A percentile compares a stretch with the other conserved stretches of the same genome.
These are phyloP conservation scores for Aureobasidium sp. DNA, from an alignment of 2,329 filamentous ascomycete species.

Conservation along the genomic window DNA sequence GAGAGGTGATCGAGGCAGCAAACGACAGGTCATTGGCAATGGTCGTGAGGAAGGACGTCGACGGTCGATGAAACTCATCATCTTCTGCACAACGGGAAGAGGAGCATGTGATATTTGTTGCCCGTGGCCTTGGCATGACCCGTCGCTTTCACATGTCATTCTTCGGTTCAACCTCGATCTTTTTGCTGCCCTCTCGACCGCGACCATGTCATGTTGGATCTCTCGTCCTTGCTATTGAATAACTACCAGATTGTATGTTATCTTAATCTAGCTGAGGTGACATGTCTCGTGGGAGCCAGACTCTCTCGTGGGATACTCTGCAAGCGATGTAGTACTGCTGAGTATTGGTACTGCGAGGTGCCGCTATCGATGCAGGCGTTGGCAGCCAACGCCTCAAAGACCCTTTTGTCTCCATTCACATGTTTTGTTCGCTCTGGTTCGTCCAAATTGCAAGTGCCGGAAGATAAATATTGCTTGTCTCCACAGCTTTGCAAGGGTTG, in stretches of 20 bases:
- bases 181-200: neutral
- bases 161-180: too few relatives aligned
- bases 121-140: neutral
- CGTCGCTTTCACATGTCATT: constrained; percentile 1
- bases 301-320: neutral
- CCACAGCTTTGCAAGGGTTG: neutral
- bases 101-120: neutral
- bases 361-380: neutral
- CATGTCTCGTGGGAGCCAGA: neutral
- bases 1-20: neutral
- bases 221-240: neutral
- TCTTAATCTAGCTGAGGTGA: too few relatives aligned
- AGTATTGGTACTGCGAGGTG: neutral
- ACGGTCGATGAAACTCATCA: neutral
- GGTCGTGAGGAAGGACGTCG: neutral
- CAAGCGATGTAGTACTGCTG: neutral
- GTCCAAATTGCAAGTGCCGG: neutral
- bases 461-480: neutral
- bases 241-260: neutral
- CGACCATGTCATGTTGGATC: neutral
- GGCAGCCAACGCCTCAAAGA: too few relatives aligned
- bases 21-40: neutral
- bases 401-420: neutral
- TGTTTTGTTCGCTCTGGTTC: neutral
- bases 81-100: constrained; percentile 2